A percentile compares a stretch with the other conserved stretches of the same genome.
These are phyloP conservation scores for Aureobasidium sp. DNA, from an alignment of 2,329 filamentous ascomycete species.

Conservation along the genomic window DNA sequence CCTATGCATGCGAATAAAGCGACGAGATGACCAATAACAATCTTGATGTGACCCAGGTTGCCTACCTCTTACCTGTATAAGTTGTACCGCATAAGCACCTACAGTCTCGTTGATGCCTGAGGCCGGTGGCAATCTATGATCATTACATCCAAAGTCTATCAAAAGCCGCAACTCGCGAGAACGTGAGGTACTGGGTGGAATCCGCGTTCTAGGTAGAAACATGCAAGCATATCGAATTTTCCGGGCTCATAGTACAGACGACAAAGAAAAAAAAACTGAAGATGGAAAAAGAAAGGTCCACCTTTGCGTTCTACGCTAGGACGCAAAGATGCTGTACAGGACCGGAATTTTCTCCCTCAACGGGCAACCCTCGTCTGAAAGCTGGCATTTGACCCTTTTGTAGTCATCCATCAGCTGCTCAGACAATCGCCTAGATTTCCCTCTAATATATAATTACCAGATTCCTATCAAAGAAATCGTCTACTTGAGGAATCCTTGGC, in stretches of 20 bases:
- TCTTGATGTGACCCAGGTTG: not conserved
- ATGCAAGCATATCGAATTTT: constrained; percentile 15
- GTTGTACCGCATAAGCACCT: not conserved
- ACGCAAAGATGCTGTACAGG: constrained; percentile 16
- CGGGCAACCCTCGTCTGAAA: not conserved
- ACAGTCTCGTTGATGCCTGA: not conserved
- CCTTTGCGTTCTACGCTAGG: not conserved
- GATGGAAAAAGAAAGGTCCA: constrained; percentile 6
- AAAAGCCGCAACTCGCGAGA: not conserved
- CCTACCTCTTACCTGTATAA: not conserved
- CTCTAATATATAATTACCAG: constrained; percentile 13
- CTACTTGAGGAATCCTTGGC: constrained; percentile 3
- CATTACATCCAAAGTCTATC: not conserved
- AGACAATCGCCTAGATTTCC: constrained; percentile 6
- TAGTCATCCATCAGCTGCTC: not conserved
- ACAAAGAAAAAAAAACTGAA: constrained; percentile 13
- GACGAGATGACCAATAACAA: not conserved
- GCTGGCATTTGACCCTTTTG: not conserved
- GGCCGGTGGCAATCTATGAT: constrained; percentile 9
- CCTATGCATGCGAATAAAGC: too few relatives aligned
- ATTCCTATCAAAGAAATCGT: not conserved
- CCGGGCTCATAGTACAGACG: constrained; percentile 17
- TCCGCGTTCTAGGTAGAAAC: constrained; percentile 6
- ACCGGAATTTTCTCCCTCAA: constrained; percentile 10
- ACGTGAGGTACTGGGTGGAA: not conserved